Evolutionary conservation across 768 basidiomycete species (phyloP).

Genomic region (Macrolepiota albuminosa): DNA sequence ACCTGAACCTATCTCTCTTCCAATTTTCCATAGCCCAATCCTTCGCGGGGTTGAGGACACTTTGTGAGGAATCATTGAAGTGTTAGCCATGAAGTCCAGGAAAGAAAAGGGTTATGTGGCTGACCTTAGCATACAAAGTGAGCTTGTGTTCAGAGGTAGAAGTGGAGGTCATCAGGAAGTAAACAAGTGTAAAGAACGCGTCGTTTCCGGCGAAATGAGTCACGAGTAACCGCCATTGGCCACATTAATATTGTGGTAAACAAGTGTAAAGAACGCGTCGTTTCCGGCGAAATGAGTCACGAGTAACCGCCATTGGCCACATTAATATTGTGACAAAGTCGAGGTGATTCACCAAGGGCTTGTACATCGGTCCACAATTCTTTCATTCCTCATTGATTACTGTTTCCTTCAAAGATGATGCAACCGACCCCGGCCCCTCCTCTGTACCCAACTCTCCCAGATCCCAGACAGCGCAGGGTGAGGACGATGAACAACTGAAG

Average conservation of each 20-base stretch:
- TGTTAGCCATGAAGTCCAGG: slow-evolving; percentile 22
- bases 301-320: slow-evolving; percentile 5
- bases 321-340: neutral
- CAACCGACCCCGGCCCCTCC: slow-evolving; percentile 64
- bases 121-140: slow-evolving; percentile 6
- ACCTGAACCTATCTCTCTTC: slow-evolving; percentile 79
- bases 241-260: slow-evolving; percentile 21
- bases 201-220: slow-evolving; percentile 11
- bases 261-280: slow-evolving; percentile 33
- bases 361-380: neutral
- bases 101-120: slow-evolving; percentile 15
- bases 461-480: slow-evolving; percentile 6
- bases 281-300: slow-evolving; percentile 13
- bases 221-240: slow-evolving; percentile 11
- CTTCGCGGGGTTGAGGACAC: slow-evolving; percentile 42
- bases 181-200: slow-evolving; percentile 35
- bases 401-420: slow-evolving; percentile 34
- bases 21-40: slow-evolving; percentile 82
- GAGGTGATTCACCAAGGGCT: neutral
- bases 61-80: slow-evolving; percentile 22
- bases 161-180: neutral
- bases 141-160: neutral
- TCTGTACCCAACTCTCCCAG: slow-evolving; percentile 46
- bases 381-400: neutral
- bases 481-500: slow-evolving; percentile 23